These are phyloP conservation scores for Wickerhamiella sorbophila DNA, from an alignment of 805 yeast genomes.

Conservation along the genomic window DNA sequence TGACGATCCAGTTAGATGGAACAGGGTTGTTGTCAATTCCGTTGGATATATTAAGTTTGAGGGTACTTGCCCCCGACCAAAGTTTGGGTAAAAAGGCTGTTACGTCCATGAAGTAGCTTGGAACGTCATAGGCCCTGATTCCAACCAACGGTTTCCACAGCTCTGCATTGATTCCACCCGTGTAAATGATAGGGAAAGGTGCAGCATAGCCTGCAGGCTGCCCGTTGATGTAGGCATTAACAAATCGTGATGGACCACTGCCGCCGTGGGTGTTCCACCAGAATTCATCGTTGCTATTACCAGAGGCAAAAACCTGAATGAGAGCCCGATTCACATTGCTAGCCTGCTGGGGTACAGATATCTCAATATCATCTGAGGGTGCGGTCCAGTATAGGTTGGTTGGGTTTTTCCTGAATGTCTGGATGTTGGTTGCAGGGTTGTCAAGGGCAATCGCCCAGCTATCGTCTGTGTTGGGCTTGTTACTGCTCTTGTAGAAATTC, in stretches of 20 bases:
- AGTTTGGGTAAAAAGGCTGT: constrained; percentile 56
- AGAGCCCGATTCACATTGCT: constrained; percentile 28
- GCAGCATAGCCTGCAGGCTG: constrained; percentile 43
- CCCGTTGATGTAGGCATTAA: constrained; percentile 49
- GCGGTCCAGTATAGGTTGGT: constrained; percentile 10
- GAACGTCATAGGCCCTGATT: constrained; percentile 56
- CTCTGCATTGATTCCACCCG: constrained; percentile 72
- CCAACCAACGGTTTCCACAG: constrained; percentile 75
- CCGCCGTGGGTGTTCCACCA: constrained; percentile 46
- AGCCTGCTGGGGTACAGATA: constrained; percentile 10
- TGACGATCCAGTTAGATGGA: constrained; percentile 23
- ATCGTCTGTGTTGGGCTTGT: constrained; percentile 8
- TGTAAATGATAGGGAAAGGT: constrained; percentile 61
- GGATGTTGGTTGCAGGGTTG: constrained; percentile 7
- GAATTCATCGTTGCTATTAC: constrained; percentile 69
- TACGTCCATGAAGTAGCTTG: constrained; percentile 54
- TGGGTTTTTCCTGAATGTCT: constrained; percentile 7
- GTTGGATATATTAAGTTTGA: constrained; percentile 38
- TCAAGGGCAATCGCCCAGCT: constrained; percentile 13
- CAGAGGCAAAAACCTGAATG: constrained; percentile 50
- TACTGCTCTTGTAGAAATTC: constrained; percentile 30
- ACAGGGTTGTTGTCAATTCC: constrained; percentile 14
- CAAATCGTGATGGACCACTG: constrained; percentile 33
- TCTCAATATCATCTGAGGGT: constrained; percentile 11
- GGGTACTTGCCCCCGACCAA: constrained; percentile 31